A percentile compares a stretch with the other conserved stretches of the same genome.
These are phyloP conservation scores for Ogataea pilisensis DNA, from an alignment of 805 yeast genomes.

Conservation along the genomic window DNA sequence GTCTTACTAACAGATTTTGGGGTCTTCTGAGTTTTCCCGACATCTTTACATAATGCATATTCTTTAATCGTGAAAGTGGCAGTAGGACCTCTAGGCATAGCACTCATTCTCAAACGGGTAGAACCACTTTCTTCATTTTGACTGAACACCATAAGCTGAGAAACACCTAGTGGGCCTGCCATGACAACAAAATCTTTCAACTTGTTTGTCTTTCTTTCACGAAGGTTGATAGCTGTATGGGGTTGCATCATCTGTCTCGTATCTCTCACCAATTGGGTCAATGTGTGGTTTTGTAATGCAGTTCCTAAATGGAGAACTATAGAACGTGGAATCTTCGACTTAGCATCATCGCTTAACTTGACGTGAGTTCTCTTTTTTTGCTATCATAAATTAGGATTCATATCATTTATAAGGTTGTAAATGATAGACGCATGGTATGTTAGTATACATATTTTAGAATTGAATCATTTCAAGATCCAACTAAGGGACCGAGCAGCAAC, in stretches of 20 bases:
- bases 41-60: constrained; percentile 81
- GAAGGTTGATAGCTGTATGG: constrained; percentile 84
- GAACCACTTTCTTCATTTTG: constrained; percentile 76
- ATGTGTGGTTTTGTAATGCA: constrained; percentile 70
- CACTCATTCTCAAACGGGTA: constrained; percentile 76
- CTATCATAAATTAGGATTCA: constrained; percentile 21
- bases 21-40: constrained; percentile 58
- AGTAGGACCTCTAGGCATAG: constrained; percentile 94
- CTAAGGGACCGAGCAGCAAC: constrained; percentile 12
- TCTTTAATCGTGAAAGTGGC: constrained; percentile 72
- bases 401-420: too few species aligned
- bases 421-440: too few species aligned
- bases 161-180: constrained; percentile 95
- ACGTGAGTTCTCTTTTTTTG: constrained; percentile 86
- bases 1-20: constrained; percentile 78
- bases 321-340: constrained; percentile 77
- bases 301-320: constrained; percentile 88
- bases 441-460: constrained; percentile 6
- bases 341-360: constrained; percentile 57
- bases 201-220: constrained; percentile 83
- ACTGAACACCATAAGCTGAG: constrained; percentile 82
- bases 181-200: constrained; percentile 93
- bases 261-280: constrained; percentile 81
- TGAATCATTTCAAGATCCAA: too few species aligned
- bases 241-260: constrained; percentile 92